phyloP scores from a whole-genome alignment of 495 filamentous ascomycete species.

The Hypoxylon perforatum region DNA sequence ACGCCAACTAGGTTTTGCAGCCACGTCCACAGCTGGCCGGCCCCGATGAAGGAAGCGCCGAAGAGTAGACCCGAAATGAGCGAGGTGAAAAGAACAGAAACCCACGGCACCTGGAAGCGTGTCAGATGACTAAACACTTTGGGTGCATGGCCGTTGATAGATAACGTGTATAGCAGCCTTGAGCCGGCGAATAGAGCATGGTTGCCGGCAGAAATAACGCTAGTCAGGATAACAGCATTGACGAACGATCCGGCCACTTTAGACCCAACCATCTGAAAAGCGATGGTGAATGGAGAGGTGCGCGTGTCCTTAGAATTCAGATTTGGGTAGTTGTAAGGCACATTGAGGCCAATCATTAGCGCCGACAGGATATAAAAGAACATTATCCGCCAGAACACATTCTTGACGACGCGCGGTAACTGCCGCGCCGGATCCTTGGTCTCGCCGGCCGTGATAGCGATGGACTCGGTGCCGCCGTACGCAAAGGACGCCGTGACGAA shows the following conservation, averaged over 20 bases:
- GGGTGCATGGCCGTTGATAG: slow-evolving; percentile 43
- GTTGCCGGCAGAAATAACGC: slow-evolving; percentile 55
- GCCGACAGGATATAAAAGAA: slow-evolving; percentile 72
- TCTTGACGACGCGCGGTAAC: slow-evolving; percentile 51
- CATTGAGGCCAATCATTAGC: slow-evolving; percentile 69
- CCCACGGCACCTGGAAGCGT: slow-evolving; percentile 67
- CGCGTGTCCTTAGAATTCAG: slow-evolving; percentile 60
- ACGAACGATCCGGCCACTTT: slow-evolving; percentile 69
- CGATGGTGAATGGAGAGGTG: slow-evolving; percentile 71
- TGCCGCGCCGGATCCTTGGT: slow-evolving; percentile 65
- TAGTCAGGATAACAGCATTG: slow-evolving; percentile 67
- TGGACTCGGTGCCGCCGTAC: slow-evolving; percentile 60
- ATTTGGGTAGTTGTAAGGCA: slow-evolving; percentile 59
- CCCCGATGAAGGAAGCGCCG: slow-evolving; percentile 70
- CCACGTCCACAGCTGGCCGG: slow-evolving; percentile 69
- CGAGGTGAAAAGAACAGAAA: slow-evolving; percentile 66
- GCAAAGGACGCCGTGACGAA: slow-evolving; percentile 46
- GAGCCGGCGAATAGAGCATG: slow-evolving; percentile 67
- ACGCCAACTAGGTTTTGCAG: slow-evolving; percentile 71
- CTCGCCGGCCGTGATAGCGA: slow-evolving; percentile 70
- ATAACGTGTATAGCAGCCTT: slow-evolving; percentile 57
- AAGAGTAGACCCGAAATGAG: slow-evolving; percentile 68
- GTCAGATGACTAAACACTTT: slow-evolving; percentile 61
- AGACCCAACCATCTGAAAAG: slow-evolving; percentile 67
- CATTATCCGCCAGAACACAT: slow-evolving; percentile 64